Conservation (phyloP, 768 basidiomycete species). For the Phaeotremella fagi region DNA sequence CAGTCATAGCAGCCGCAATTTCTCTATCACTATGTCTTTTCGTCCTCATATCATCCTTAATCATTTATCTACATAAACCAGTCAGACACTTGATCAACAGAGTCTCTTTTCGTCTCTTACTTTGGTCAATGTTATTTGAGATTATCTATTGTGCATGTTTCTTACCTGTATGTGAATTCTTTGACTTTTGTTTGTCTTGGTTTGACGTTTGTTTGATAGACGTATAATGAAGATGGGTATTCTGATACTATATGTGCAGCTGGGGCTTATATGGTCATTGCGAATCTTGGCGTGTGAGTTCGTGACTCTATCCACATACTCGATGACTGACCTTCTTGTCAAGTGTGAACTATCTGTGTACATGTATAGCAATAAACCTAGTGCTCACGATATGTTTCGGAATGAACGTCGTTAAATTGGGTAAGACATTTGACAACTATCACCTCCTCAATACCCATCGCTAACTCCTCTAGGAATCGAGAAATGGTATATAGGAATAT, state of each 20-base stretch:
- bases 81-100: neutral
- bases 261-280: neutral
- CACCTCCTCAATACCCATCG: neutral
- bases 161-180: neutral
- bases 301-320: neutral
- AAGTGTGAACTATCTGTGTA: slow-evolving; percentile 28
- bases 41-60: neutral
- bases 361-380: slow-evolving; percentile 30
- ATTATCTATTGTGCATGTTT: neutral
- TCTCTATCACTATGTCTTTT: neutral
- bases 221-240: no score
- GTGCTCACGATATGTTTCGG: slow-evolving; percentile 30
- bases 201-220: neutral
- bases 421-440: no score
- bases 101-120: slow-evolving; percentile 5
- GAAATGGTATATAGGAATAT: slow-evolving; percentile 24
- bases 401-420: slow-evolving; percentile 14
- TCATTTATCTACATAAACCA: neutral
- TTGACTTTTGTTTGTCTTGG: neutral
- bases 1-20: neutral
- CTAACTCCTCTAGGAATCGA: slow-evolving; percentile 16
- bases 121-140: slow-evolving; percentile 9
- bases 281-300: neutral
- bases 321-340: neutral
- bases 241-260: neutral